Evolutionary conservation across 2,329 filamentous ascomycete genomes (phyloP).

Genomic region (Neofusicoccum sp.): DNA sequence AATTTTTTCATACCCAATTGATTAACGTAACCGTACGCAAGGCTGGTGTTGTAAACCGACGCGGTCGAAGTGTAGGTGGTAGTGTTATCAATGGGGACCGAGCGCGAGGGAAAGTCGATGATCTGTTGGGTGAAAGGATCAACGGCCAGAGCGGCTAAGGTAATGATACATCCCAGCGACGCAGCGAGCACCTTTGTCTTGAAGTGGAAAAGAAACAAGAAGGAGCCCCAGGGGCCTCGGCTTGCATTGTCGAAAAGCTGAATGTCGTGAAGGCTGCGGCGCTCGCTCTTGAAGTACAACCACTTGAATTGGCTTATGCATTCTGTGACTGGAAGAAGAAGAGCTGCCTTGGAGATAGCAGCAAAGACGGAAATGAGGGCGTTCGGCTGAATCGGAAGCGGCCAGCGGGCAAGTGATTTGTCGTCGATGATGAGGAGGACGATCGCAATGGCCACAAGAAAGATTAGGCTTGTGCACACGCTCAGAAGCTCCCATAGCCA

Average conservation of each 20-base stretch:
- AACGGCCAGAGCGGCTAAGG: neutral
- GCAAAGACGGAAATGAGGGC: conserved; percentile 35
- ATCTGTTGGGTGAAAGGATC: neutral
- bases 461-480: neutral
- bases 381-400: conserved; percentile 25
- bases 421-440: conserved; percentile 17
- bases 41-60: neutral
- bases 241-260: conserved; percentile 31
- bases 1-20: neutral
- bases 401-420: conserved; percentile 19
- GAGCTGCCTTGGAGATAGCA: conserved; percentile 29
- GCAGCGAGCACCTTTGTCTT: neutral
- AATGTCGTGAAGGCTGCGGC: conserved; percentile 24
- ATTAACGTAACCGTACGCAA: neutral
- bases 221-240: conserved; percentile 20
- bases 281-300: conserved; percentile 25
- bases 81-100: neutral
- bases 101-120: neutral
- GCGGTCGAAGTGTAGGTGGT: neutral
- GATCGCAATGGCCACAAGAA: neutral
- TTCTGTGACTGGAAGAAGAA: conserved; percentile 32
- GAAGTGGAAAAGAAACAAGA: neutral
- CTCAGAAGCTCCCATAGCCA: neutral
- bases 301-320: conserved; percentile 40
- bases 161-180: neutral